Conservation (phyloP, 345 rosid genomes). For the Mangifera indica region DNA sequence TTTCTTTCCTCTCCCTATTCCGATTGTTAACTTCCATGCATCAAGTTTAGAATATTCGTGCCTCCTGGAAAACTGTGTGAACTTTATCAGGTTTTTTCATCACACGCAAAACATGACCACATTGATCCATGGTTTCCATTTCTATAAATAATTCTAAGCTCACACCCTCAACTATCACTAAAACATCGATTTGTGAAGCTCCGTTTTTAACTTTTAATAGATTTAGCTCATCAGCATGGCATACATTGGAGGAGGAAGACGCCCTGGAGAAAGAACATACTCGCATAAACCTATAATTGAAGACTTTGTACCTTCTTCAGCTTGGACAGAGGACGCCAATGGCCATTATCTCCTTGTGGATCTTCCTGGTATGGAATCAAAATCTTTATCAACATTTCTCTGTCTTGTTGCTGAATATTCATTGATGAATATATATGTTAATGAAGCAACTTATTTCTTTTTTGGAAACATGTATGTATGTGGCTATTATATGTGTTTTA, state of each 20-base stretch:
- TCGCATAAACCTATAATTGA: constrained; percentile 18
- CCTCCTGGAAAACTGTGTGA: background rate
- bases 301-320: constrained; percentile 39
- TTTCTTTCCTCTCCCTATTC: background rate
- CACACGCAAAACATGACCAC: background rate
- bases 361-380: constrained; percentile 49
- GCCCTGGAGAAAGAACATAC: background rate
- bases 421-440: no score
- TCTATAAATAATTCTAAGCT: background rate
- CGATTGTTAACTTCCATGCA: background rate
- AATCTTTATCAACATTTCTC: background rate
- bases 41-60: constrained; percentile 7
- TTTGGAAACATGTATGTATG: background rate
- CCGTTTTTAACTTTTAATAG: no score
- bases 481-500: background rate
- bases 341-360: constrained; percentile 45
- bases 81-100: background rate
- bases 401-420: background rate
- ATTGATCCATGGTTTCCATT: background rate
- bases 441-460: no score
- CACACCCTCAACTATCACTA: background rate
- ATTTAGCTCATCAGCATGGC: constrained; percentile 19
- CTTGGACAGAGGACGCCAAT: constrained; percentile 46
- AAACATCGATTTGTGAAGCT: background rate
- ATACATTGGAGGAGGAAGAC: constrained; percentile 12